phyloP scores from a whole-genome alignment of 495 filamentous ascomycete genomes.

The Talaromyces liani region DNA sequence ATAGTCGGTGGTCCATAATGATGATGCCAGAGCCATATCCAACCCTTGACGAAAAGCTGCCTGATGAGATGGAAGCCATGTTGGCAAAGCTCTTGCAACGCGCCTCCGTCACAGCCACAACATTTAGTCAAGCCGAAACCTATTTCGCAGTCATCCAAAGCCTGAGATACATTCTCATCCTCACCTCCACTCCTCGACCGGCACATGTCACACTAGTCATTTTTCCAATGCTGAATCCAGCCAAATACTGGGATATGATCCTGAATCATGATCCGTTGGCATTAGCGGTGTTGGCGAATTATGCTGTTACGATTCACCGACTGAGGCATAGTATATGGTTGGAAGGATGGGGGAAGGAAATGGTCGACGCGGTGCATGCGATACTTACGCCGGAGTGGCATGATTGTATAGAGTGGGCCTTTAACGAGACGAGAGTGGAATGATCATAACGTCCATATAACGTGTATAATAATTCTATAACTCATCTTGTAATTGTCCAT shows the following conservation, averaged over 20 bases:
- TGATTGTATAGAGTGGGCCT: constrained; percentile 7
- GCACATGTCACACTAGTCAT: not conserved
- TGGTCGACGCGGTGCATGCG: constrained; percentile 4
- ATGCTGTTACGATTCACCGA: constrained; percentile 35
- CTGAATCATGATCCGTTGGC: constrained; percentile 47
- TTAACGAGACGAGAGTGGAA: not conserved
- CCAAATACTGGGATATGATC: constrained; percentile 43
- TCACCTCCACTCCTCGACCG: not conserved
- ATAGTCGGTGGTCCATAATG: constrained; percentile 4
- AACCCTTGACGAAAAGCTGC: not conserved
- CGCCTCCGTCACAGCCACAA: not conserved
- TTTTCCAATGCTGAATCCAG: constrained; percentile 13
- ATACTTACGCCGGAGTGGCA: constrained; percentile 2
- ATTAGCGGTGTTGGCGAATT: constrained; percentile 41
- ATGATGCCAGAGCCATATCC: not conserved
- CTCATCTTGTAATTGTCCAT: too few species aligned
- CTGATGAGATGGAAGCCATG: constrained; percentile 1
- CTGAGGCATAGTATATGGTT: constrained; percentile 40
- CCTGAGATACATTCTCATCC: not conserved
- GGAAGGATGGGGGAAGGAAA: constrained; percentile 31
- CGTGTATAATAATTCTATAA: not conserved
- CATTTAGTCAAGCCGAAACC: not conserved
- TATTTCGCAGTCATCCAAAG: constrained; percentile 1
- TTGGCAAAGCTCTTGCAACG: not conserved
- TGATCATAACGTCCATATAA: not conserved